These are phyloP conservation scores for Wallacemonas sp. DNA, from an alignment of 208 protist genomes.

Conservation along the genomic window DNA sequence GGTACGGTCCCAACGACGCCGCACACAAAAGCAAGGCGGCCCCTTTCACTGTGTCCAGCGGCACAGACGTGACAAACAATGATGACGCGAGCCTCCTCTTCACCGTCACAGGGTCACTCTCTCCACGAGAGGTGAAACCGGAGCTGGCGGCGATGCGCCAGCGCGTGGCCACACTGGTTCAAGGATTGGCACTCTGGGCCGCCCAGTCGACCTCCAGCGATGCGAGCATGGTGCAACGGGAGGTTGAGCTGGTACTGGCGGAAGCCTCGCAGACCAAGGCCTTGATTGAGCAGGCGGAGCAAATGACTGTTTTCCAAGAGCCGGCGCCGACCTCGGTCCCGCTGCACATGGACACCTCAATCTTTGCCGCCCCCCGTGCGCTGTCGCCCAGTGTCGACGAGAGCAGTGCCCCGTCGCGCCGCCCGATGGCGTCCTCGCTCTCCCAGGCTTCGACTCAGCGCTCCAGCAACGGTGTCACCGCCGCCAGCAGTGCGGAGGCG, in stretches of 20 bases:
- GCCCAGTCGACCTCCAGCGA: not conserved
- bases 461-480: too few relatives aligned
- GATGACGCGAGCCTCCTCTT: not conserved
- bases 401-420: not conserved
- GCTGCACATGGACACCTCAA: conserved; percentile 6
- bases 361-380: conserved; percentile 1
- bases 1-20: not conserved
- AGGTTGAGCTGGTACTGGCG: not conserved
- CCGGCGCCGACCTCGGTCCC: not conserved
- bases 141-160: conserved; percentile 9
- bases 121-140: not conserved
- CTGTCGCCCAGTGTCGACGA: not conserved
- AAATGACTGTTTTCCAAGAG: too few relatives aligned
- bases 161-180: not conserved
- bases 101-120: not conserved
- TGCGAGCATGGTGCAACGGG: not conserved
- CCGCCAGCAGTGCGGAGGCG: too few relatives aligned
- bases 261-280: not conserved
- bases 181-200: conserved; percentile 4
- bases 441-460: not conserved
- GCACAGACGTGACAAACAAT: not conserved
- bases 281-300: not conserved
- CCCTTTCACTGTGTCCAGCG: not conserved
- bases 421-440: not conserved
- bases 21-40: not conserved